Evolutionary conservation across 1,284 basidiomycete genomes (phyloP).

Genomic region (Marasmius tenuissimus): DNA sequence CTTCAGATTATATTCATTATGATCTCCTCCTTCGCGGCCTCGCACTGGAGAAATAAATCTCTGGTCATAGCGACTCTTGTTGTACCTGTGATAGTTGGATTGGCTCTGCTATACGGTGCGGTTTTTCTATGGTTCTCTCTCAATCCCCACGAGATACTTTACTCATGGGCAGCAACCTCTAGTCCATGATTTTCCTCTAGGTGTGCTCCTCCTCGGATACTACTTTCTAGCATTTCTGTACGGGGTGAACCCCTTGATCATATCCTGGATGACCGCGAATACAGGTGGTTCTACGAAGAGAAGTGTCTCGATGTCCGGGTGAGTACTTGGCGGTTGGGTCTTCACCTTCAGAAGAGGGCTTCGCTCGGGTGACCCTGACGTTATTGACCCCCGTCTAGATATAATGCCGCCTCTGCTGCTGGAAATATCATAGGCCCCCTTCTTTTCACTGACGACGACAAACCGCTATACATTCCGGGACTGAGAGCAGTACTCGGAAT

Average conservation of each 20-base stretch:
- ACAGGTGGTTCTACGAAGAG: slow-evolving; percentile 19
- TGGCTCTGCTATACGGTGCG: slow-evolving; percentile 13
- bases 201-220: slow-evolving; percentile 14
- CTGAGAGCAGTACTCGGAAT: slow-evolving; percentile 12
- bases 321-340: not conserved
- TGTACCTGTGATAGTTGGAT: slow-evolving; percentile 14
- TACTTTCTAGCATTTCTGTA: slow-evolving; percentile 18
- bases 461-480: slow-evolving; percentile 12
- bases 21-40: slow-evolving; percentile 12
- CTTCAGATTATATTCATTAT: slow-evolving; percentile 16
- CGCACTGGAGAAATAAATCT: slow-evolving; percentile 8
- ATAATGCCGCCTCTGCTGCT: slow-evolving; percentile 13
- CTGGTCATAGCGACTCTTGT: slow-evolving; percentile 6
- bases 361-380: too few relatives aligned
- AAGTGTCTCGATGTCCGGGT: slow-evolving; percentile 9
- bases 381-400: not conserved
- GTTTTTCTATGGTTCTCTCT: not conserved
- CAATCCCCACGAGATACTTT: not conserved
- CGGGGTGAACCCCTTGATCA: slow-evolving; percentile 14
- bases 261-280: slow-evolving; percentile 20
- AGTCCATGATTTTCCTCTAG: not conserved
- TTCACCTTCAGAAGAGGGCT: not conserved
- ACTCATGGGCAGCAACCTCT: not conserved
- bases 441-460: slow-evolving; percentile 13
- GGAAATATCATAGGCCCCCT: slow-evolving; percentile 19